phyloP scores from a whole-genome alignment of 2,329 filamentous ascomycete genomes.

The Graphiopsis chlorocephala region DNA sequence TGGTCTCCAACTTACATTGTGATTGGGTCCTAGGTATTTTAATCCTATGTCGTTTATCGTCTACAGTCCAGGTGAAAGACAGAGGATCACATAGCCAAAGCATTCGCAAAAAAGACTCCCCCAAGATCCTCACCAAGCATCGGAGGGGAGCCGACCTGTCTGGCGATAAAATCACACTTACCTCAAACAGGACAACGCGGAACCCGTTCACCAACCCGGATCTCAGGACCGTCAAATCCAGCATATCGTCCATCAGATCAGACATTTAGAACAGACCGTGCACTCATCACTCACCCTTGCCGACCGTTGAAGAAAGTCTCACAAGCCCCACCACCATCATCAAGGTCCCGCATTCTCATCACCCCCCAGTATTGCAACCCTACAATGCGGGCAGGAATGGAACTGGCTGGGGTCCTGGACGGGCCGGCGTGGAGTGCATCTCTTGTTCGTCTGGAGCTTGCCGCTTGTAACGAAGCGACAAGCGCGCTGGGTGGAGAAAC shows the following conservation, averaged over 20 bases:
- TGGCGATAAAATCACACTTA: not conserved
- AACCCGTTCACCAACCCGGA: not conserved
- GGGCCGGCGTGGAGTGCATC: conserved; percentile 16
- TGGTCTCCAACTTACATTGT: not conserved
- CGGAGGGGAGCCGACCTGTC: not conserved
- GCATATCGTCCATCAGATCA: not conserved
- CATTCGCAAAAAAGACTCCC: not conserved
- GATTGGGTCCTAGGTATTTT: not conserved
- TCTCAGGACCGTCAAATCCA: conserved; percentile 6
- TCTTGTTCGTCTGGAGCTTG: not conserved
- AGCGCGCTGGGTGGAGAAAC: not conserved
- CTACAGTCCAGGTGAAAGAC: not conserved
- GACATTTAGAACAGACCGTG: not conserved
- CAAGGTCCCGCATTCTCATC: not conserved
- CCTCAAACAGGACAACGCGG: conserved; percentile 2
- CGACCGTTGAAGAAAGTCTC: conserved; percentile 4
- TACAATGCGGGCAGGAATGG: conserved; percentile 18
- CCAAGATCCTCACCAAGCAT: not conserved
- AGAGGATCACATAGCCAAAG: not conserved
- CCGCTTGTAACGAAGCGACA: not conserved
- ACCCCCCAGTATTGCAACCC: not conserved
- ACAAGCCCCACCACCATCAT: not conserved
- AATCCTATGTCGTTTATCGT: not conserved
- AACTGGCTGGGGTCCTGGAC: conserved; percentile 20
- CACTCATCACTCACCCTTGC: conserved; percentile 5